Conservation (phyloP, 2,329 filamentous ascomycete genomes). For the Botryotinia convoluta region DNA sequence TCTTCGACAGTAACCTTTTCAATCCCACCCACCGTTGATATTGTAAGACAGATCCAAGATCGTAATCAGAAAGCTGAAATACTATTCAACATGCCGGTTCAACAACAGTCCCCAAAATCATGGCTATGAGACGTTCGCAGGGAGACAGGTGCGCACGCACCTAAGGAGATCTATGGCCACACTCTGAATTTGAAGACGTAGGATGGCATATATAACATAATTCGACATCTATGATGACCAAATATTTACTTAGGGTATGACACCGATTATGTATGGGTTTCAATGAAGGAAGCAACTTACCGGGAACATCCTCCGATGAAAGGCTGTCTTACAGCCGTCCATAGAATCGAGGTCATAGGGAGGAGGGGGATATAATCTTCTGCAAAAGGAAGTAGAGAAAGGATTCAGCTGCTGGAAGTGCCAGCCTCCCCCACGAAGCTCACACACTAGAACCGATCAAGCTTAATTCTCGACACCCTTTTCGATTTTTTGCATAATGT, state of each 20-base stretch:
- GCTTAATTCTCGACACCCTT: neutral
- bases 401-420: neutral
- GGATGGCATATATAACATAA: neutral
- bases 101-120: neutral
- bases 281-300: neutral
- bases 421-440: neutral
- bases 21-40: neutral
- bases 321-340: neutral
- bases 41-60: neutral
- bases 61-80: neutral
- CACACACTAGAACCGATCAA: neutral
- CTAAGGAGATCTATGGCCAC: neutral
- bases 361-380: neutral
- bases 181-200: neutral
- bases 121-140: neutral
- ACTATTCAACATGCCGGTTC: neutral
- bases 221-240: neutral
- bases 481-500: neutral
- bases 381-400: neutral
- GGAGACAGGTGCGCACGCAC: neutral
- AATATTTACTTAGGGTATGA: neutral
- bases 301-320: neutral
- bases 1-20: neutral
- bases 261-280: accelerated
- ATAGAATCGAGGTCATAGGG: neutral